Base-by-base conservation (phyloP, 768 basidiomycete species). In the Mycena maculata region DNA sequence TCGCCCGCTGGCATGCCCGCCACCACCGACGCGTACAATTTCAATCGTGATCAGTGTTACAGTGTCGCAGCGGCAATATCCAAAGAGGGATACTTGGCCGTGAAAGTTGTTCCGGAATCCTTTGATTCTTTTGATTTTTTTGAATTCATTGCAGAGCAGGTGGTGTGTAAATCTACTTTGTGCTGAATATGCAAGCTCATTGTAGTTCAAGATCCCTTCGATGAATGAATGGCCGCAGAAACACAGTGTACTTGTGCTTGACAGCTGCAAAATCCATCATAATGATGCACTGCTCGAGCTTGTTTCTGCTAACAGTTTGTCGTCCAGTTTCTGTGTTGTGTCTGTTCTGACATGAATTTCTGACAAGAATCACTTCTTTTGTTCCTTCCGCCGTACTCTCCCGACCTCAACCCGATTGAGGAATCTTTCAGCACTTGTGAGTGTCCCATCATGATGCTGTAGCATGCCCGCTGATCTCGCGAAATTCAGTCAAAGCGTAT, bases 181-280 rank as follows among this genome's bases (percentile, higher is more conserved):
- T 9, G 23, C 16, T 22, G 18, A 15, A 2, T 8, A 16, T 45
- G 9, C 28, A n/a, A n/a, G n/a, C 16, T 58, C 4, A 27, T 5
- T 5, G 23, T 48, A 5, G 8, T 20, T 59, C 44, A n/a, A 49
- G 60, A 67, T 70, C 10, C 68, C 67, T 2, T 31, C 27, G 30
- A 76, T 76, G 72, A 75, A 76, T 41, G 71, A 60, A 5, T 77
- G 54, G 45, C 71, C 73, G 1, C 59, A 28, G 1, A 48, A 60
- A n/a, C 57, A 23, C 15, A 75, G 68, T 27, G 69, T 78, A 12
- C 69, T 78, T 22, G 67, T 77, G 6, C 69, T 73, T 2, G 72
- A 78, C 42, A 78, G 76, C 63, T 78, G 76, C 48, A 58, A 45
- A 7, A 77, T 78, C 4, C 76, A 78, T 47, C 71, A 78, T 27